Evolutionary conservation across 306 rosid species (phyloP), one percentile per base, ranked within the genome.

Genomic region (Lotus japonicus): DNA sequence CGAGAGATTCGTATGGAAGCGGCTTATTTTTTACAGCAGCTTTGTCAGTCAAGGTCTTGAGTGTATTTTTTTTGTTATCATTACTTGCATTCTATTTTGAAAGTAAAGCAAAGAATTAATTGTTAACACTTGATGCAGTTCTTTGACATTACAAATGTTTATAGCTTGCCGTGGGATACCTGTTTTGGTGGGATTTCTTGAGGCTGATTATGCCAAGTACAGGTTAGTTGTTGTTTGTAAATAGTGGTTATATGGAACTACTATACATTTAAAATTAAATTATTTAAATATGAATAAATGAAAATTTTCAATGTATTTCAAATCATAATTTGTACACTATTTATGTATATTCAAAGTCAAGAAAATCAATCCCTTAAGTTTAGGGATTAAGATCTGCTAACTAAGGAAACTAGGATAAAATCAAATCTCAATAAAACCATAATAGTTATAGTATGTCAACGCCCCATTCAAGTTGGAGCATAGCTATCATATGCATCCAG

Each of bases 1-100:
- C 87, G 99, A 56, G 99, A 95, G 80, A 86, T 95, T 83, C 99
- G 99, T 18, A 90, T 95, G 91, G 99, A 95, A 86, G 96, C 99
- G 69, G 97, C 97, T 62, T 82, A 71, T 77, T 88, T 95, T 77
- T 74, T 87, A 68, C 99, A 88, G 86, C 97, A 90, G 83, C 99
- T 95, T 84, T 95, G 99, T 85, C 97, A 88, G 74, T 95, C 97
- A 69, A 88, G 97, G 99, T 95, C 39, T 64, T 67, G 50, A 76
- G 58, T 68, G 70, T 39, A 59, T 59, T 70, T 18, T 58, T 66
- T 65, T 38, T 58, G 16, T 54, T 60, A 10, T 58, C 13, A 61
- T 64, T 53, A 5, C 19, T 4, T 55, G 58, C 36, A 38, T 53
- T 59, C 9, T 78, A 51, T 14, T 58, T 21, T 49, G 50, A 64